These are phyloP conservation scores for Lotmaria passim DNA, from an alignment of 208 protist genomes.

Conservation along the genomic window DNA sequence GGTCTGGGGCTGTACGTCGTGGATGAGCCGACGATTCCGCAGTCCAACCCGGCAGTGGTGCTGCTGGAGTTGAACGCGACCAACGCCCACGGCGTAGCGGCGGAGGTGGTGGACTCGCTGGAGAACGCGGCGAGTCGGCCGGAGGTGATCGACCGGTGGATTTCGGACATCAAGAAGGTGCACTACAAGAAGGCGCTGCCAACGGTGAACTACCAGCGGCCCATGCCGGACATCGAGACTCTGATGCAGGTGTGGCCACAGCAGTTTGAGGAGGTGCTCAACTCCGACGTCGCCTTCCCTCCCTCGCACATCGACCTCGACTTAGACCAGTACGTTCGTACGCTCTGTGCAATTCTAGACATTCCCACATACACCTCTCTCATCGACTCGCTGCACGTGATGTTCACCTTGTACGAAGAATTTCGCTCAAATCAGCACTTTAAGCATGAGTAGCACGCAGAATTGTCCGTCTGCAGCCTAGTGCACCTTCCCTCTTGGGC, in stretches of 20 bases:
- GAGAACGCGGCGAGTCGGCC: constrained; percentile 95
- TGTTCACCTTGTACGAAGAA: constrained; percentile 98
- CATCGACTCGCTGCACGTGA: constrained; percentile 97
- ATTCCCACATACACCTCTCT: constrained; percentile 97
- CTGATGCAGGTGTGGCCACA: constrained; percentile 96
- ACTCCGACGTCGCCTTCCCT: constrained; percentile 88
- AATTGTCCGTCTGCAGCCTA: constrained; percentile 1
- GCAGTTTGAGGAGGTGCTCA: constrained; percentile 95
- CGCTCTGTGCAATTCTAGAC: constrained; percentile 95
- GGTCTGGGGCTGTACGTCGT: constrained; percentile 94
- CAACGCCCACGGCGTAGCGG: constrained; percentile 65
- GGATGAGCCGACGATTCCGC: constrained; percentile 96
- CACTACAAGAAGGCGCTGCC: constrained; percentile 96
- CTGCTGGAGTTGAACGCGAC: constrained; percentile 88
- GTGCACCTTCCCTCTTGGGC: too few relatives aligned
- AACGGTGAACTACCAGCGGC: constrained; percentile 95
- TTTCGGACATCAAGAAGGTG: constrained; percentile 95
- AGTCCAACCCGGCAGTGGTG: constrained; percentile 96
- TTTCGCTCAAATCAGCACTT: constrained; percentile 96
- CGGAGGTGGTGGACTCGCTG: constrained; percentile 92
- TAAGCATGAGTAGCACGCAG: constrained; percentile 69
- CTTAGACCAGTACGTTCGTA: constrained; percentile 93
- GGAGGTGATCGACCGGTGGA: constrained; percentile 95
- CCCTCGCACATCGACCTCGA: constrained; percentile 92
- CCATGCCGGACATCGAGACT: constrained; percentile 96